Evolutionary conservation across 2,329 filamentous ascomycete species (phyloP).

Genomic region (Stemphylium beticola): DNA sequence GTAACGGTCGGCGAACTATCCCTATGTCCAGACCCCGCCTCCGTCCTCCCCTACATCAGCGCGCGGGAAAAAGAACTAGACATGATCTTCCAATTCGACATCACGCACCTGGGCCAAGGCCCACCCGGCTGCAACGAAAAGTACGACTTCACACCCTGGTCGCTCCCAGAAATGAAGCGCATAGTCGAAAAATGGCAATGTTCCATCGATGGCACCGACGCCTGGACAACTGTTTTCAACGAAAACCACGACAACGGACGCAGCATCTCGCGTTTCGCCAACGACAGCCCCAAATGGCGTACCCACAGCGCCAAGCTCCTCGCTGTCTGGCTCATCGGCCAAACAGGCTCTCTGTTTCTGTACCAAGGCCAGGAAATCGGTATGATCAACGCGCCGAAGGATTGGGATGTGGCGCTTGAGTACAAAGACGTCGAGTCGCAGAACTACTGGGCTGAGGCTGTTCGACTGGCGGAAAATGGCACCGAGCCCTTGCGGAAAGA

Average conservation of each 20-base stretch:
- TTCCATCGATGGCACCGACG: conserved; percentile 56
- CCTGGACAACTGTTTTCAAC: conserved; percentile 64
- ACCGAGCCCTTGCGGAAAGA: conserved; percentile 41
- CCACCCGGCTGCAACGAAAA: conserved; percentile 41
- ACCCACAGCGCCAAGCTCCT: conserved; percentile 47
- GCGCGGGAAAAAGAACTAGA: conserved; percentile 52
- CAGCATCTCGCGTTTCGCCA: conserved; percentile 60
- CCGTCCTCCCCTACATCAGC: conserved; percentile 53
- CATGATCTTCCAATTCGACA: conserved; percentile 59
- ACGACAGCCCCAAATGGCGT: conserved; percentile 55
- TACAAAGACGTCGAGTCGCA: conserved; percentile 70
- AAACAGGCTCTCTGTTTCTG: conserved; percentile 63
- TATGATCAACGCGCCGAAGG: conserved; percentile 61
- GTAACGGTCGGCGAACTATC: conserved; percentile 68
- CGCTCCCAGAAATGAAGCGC: conserved; percentile 36
- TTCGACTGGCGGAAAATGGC: conserved; percentile 32
- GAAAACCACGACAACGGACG: conserved; percentile 70
- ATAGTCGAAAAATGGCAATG: conserved; percentile 56
- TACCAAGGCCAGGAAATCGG: conserved; percentile 68
- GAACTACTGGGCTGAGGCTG: conserved; percentile 46
- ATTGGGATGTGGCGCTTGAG: conserved; percentile 56
- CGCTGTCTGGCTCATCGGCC: conserved; percentile 55
- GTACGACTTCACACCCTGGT: conserved; percentile 30
- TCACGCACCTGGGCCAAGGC: conserved; percentile 46
- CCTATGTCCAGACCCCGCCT: conserved; percentile 50